Percentiles rank a stretch among this genome's conserved stretches.
Evolutionary conservation across 129 eudicot genomes (phyloP).

Genomic region (Centella asiatica): DNA sequence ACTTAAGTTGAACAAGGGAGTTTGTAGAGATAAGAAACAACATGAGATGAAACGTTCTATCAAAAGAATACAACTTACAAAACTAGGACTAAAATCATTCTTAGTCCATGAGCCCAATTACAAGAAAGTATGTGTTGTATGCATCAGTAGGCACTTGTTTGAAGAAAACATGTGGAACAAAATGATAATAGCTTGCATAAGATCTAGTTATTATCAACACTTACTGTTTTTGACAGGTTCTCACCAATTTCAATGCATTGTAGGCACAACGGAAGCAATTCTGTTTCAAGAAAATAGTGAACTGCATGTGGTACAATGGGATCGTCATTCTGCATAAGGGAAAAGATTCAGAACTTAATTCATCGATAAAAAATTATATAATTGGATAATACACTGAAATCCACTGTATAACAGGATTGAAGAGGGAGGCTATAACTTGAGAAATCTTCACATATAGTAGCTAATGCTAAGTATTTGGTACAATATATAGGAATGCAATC

Average conservation of each 20-base stretch:
- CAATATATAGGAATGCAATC: not conserved
- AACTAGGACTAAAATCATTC: not conserved
- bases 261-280: constrained; percentile 36
- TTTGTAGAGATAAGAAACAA: not conserved
- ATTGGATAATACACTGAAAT: too few relatives aligned
- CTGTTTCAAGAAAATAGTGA: constrained; percentile 36
- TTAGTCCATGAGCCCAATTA: too few relatives aligned
- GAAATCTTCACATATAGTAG: too few relatives aligned
- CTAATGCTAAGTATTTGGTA: not conserved
- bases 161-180: not conserved
- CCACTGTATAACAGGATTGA: not conserved
- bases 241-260: constrained; percentile 36
- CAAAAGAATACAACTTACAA: not conserved
- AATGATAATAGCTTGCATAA: not conserved
- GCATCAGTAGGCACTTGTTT: too few relatives aligned
- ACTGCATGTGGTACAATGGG: constrained; percentile 20
- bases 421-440: not conserved
- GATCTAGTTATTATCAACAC: not conserved
- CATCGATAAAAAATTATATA: too few relatives aligned
- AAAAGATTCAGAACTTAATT: not conserved
- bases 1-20: too few relatives aligned
- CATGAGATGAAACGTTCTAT: not conserved
- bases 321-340: constrained; percentile 29
- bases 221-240: constrained; percentile 30
- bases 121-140: too few relatives aligned